Percentiles rank a stretch among this genome's conserved stretches.
These are phyloP conservation scores for Kurtzmaniella fragi DNA, from an alignment of 805 yeast species.

Conservation along the genomic window DNA sequence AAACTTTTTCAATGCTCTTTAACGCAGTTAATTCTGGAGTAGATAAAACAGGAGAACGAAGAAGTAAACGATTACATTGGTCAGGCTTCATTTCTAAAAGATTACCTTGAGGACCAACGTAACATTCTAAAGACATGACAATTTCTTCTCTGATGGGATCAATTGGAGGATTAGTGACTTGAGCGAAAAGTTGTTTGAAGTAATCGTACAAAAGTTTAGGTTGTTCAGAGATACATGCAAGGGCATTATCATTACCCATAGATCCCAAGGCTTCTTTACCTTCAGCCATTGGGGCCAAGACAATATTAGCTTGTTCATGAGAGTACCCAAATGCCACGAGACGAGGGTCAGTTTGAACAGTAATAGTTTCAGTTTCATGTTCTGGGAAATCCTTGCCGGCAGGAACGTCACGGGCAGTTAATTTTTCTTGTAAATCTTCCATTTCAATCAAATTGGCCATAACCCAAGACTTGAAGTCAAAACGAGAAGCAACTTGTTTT, in stretches of 20 bases:
- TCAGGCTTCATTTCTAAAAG: conserved; percentile 85
- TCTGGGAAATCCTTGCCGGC: conserved; percentile 15
- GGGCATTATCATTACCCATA: conserved; percentile 96
- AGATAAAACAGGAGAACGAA: conserved; percentile 78
- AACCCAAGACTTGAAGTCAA: conserved; percentile 93
- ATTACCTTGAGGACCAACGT: conserved; percentile 98
- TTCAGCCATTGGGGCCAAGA: conserved; percentile 92
- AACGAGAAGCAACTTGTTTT: conserved; percentile 67
- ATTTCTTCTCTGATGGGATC: conserved; percentile 96
- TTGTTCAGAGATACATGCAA: conserved; percentile 91
- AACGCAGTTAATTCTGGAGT: conserved; percentile 72
- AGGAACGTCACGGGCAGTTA: conserved; percentile 34
- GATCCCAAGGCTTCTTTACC: conserved; percentile 96
- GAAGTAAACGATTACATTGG: conserved; percentile 84
- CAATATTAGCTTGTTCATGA: conserved; percentile 80
- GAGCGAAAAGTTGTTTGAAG: conserved; percentile 94
- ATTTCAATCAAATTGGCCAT: conserved; percentile 80
- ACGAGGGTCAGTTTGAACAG: conserved; percentile 78
- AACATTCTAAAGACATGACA: conserved; percentile 96
- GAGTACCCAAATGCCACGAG: conserved; percentile 87
- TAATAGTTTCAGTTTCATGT: conserved; percentile 20
- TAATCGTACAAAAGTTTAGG: conserved; percentile 89
- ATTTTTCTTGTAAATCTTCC: conserved; percentile 66
- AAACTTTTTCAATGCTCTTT: conserved; percentile 62
- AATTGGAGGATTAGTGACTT: conserved; percentile 97